Base-by-base conservation (phyloP, 2,329 filamentous ascomycete species). In the Xylariaceae sp. region DNA sequence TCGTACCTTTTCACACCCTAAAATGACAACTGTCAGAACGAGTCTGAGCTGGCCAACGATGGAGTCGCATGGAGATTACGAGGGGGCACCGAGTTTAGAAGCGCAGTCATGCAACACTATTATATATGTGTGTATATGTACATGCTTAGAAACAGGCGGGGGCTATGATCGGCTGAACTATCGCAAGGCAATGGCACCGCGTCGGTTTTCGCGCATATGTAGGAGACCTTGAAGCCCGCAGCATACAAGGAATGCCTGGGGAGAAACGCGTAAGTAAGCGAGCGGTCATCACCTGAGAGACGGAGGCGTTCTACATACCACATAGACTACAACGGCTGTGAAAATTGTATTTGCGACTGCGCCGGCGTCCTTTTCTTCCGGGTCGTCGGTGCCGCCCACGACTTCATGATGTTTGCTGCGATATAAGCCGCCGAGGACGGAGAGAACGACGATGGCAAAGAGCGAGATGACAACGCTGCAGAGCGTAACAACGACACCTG, bases 151-250 rank as follows among this genome's bases (percentile, higher is more conserved):
- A 43, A 51, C 11, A 43, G 42, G 38, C 33, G 45, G 33, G 42
- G 10, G 38, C n/a, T 33, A 44, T 11, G 54, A 7, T 27, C 22
- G 22, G 4, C 22, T 27, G 22, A 40, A 44, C 48, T 18, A 45
- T 69, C 69, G 79, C 66, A 96, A 75, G 52, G 87, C 83, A 72
- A 96, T 96, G 54, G 89, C 87, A 57, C 91, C 91, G 66, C 87
- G 80, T 69, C 88, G 80, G 71, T 83, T 90, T 70, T 91, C 86
- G 69, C 90, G 85, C 62, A 89, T 73, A 71, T 97, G 90, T 54
- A 96, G 79, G 65, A 87, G 82, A 56, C 90, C 92, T 70, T 97
- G 92, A 59, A 91, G 82, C 50, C 86, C 88, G 71, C 92, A 97
- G 74, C 95, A 96, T 44, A 95, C 78, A 49, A 96, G 81, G 77